Evolutionary conservation across 208 protist genomes (phyloP).

Genomic region (Angomonas deanei): DNA sequence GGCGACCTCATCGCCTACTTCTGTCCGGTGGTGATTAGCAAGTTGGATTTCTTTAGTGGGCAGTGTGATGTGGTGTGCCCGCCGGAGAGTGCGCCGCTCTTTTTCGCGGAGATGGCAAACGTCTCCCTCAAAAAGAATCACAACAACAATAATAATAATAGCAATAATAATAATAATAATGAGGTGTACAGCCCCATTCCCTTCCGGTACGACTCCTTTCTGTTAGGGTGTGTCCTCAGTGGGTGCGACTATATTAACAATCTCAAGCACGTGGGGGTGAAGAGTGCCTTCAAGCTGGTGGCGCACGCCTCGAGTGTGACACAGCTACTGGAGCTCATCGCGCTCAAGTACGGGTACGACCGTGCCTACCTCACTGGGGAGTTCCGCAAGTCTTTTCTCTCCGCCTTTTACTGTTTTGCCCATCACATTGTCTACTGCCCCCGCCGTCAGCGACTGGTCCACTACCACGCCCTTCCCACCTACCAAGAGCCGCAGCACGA

Average conservation of each 20-base stretch:
- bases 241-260: constrained; percentile 97
- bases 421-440: constrained; percentile 89
- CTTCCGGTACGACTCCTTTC: constrained; percentile 83
- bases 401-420: constrained; percentile 83
- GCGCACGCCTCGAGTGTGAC: constrained; percentile 34
- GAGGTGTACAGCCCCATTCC: not conserved
- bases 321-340: constrained; percentile 36
- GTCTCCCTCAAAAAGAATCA: not conserved
- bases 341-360: constrained; percentile 47
- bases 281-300: constrained; percentile 89
- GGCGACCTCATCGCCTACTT: constrained; percentile 97
- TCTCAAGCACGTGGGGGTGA: constrained; percentile 90
- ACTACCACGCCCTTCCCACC: constrained; percentile 47
- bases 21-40: constrained; percentile 74
- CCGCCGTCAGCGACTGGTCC: constrained; percentile 21
- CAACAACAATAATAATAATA: not conserved
- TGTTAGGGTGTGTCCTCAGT: constrained; percentile 93
- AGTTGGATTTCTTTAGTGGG: constrained; percentile 49
- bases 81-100: constrained; percentile 23
- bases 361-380: constrained; percentile 39
- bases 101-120: constrained; percentile 25
- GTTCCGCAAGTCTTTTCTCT: constrained; percentile 46
- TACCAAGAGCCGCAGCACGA: not conserved
- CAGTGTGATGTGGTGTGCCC: constrained; percentile 46
- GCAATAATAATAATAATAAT: not conserved